These are phyloP conservation scores for Dryas alaskensis DNA, from an alignment of 306 rosid genomes.

Conservation along the genomic window DNA sequence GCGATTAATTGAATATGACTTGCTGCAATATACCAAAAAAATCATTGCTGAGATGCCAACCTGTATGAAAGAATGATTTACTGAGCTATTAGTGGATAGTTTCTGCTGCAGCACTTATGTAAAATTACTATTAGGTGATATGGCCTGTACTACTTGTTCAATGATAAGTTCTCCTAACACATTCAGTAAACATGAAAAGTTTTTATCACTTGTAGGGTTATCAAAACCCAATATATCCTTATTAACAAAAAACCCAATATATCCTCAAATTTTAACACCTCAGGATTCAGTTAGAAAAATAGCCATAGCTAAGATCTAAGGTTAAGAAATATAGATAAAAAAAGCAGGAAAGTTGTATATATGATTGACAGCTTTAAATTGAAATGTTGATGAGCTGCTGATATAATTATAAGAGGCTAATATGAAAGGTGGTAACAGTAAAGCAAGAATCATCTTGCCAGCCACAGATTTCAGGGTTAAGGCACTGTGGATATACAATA, in stretches of 20 bases:
- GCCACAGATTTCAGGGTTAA: conserved; percentile 12
- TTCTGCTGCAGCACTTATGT: background rate
- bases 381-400: background rate
- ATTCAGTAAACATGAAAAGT: background rate
- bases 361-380: background rate
- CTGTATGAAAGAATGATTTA: background rate
- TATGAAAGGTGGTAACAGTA: background rate
- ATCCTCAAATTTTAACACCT: too few species aligned
- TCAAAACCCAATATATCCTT: too few species aligned
- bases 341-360: background rate
- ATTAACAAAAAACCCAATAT: too few species aligned
- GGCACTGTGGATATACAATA: background rate
- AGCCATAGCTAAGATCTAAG: background rate
- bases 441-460: background rate
- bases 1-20: conserved; percentile 15
- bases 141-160: background rate
- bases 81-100: background rate
- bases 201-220: background rate
- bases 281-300: too few species aligned
- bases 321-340: background rate
- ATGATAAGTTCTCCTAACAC: background rate
- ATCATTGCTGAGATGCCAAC: conserved; percentile 2
- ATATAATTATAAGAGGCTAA: background rate
- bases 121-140: background rate
- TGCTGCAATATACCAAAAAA: conserved; percentile 1